phyloP scores from a whole-genome alignment of 2,329 filamentous ascomycete species.

The Rutstroemia sydowiana region DNA sequence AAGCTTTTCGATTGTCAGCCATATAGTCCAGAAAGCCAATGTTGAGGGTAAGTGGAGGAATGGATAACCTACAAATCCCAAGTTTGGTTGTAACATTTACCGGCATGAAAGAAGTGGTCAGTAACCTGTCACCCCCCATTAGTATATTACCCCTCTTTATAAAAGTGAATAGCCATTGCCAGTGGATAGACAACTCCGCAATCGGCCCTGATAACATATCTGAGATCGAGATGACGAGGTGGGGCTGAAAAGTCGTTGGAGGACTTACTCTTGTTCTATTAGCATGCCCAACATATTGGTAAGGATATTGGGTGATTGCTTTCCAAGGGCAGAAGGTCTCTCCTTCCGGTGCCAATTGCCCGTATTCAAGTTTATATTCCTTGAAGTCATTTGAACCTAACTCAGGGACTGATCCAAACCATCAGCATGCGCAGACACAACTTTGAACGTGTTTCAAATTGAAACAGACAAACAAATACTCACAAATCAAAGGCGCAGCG shows the following conservation, averaged over 20 bases:
- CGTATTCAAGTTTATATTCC: conserved; percentile 16
- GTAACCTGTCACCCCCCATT: conserved; percentile 3
- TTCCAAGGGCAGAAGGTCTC: conserved; percentile 43
- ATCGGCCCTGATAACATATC: neutral
- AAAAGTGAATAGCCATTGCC: conserved; percentile 1
- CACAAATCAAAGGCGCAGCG: conserved; percentile 1
- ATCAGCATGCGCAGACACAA: neutral
- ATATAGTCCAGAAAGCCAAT: neutral
- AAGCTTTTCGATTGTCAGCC: conserved; percentile 42
- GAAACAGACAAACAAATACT: neutral
- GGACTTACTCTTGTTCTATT: conserved; percentile 32
- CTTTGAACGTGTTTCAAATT: too few species aligned
- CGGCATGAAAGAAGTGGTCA: conserved; percentile 40
- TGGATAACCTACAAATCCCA: conserved; percentile 69
- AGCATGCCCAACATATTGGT: conserved; percentile 47
- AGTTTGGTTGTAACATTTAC: conserved; percentile 48
- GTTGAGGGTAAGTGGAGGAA: neutral
- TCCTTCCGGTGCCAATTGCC: conserved; percentile 21
- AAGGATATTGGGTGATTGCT: conserved; percentile 50
- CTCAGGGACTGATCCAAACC: neutral
- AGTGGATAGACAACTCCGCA: neutral
- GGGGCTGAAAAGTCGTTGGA: neutral
- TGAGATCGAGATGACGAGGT: neutral
- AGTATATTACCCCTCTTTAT: conserved; percentile 4
- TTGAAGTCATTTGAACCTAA: conserved; percentile 6